Percentiles rank a stretch among this genome's conserved stretches.
Conservation (phyloP, 345 rosid genomes). For the Isatis tinctoria region DNA sequence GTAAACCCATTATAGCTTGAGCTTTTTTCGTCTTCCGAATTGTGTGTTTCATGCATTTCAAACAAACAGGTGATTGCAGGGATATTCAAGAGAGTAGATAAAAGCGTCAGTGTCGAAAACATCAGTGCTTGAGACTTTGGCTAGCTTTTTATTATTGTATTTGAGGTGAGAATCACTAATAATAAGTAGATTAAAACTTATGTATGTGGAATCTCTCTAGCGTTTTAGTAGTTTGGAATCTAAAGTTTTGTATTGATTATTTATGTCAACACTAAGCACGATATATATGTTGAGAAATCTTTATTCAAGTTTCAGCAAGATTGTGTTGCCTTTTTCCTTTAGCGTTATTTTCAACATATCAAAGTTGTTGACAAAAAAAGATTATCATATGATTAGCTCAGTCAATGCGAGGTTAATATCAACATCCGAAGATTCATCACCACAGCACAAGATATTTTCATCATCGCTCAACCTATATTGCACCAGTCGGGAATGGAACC, state of each 20-base stretch:
- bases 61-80: slow-evolving; percentile 88
- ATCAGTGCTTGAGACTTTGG: slow-evolving; percentile 53
- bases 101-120: slow-evolving; percentile 61
- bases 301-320: background rate
- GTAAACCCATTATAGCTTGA: background rate
- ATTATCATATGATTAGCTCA: background rate
- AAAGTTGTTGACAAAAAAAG: background rate
- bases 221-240: background rate
- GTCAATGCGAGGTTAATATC: slow-evolving; percentile 29
- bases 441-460: slow-evolving; percentile 20
- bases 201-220: background rate
- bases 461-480: slow-evolving; percentile 9
- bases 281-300: background rate
- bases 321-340: no score
- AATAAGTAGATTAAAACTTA: background rate
- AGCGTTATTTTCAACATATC: background rate
- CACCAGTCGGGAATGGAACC: no score
- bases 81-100: slow-evolving; percentile 90
- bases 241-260: slow-evolving; percentile 10
- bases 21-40: background rate
- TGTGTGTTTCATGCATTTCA: slow-evolving; percentile 6
- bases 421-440: slow-evolving; percentile 32
- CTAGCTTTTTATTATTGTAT: slow-evolving; percentile 18
- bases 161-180: slow-evolving; percentile 7
- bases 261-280: background rate